Conservation (phyloP, 495 filamentous ascomycete species). For the Aspergillus avenaceus region DNA sequence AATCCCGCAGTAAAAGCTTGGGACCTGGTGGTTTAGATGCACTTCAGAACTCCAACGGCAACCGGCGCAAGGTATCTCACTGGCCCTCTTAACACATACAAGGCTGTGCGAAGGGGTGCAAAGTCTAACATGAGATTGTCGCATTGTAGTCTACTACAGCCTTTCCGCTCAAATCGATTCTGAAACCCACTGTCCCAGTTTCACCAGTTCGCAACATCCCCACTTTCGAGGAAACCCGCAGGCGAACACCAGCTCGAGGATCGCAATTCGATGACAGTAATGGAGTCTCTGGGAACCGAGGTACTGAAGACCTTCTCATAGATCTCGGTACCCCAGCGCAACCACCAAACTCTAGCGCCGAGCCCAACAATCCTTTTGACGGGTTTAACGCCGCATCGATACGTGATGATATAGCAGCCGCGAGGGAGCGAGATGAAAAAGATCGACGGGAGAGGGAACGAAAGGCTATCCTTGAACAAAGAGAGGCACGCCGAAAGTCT, state of each 20-base stretch:
- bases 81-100: conserved; percentile 4
- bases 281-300: conserved; percentile 10
- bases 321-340: conserved; percentile 46
- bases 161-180: conserved; percentile 68
- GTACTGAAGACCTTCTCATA: conserved; percentile 37
- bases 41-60: conserved; percentile 72
- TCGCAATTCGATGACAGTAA: conserved; percentile 19
- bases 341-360: conserved; percentile 23
- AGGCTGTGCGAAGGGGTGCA: not conserved
- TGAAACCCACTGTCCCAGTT: conserved; percentile 75
- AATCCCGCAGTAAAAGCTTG: conserved; percentile 90
- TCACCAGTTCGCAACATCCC: conserved; percentile 58
- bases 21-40: conserved; percentile 86
- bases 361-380: conserved; percentile 60
- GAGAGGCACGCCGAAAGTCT: conserved; percentile 87
- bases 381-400: conserved; percentile 43
- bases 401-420: conserved; percentile 69
- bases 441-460: conserved; percentile 63
- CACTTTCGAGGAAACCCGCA: conserved; percentile 44
- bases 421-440: conserved; percentile 67
- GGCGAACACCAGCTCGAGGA: conserved; percentile 33
- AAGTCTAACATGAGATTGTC: conserved; percentile 6
- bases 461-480: conserved; percentile 61
- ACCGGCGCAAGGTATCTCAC: conserved; percentile 69
- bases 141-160: conserved; percentile 48